These are phyloP conservation scores for Acer yangbiense DNA, from an alignment of 345 rosid species.

Conservation along the genomic window DNA sequence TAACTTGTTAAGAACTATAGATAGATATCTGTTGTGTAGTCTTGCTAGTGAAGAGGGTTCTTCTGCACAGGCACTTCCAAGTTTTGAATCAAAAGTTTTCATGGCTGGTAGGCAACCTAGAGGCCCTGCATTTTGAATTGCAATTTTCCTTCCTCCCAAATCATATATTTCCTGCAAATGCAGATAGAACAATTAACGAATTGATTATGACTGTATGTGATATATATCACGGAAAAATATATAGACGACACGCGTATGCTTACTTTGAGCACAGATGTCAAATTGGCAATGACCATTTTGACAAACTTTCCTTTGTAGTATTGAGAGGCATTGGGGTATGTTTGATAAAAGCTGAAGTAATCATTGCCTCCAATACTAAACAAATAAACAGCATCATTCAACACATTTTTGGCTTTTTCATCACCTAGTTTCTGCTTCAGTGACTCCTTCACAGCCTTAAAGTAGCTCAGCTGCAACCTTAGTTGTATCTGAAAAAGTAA, in stretches of 20 bases:
- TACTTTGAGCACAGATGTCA: slow-evolving; percentile 10
- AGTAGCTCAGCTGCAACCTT: too few relatives aligned
- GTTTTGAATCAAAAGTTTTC: slow-evolving; percentile 1
- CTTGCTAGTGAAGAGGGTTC: slow-evolving; percentile 10
- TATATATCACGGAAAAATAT: too few relatives aligned
- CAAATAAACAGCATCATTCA: slow-evolving; percentile 19
- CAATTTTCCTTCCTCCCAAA: slow-evolving; percentile 31
- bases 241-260: neutral
- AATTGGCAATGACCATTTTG: slow-evolving; percentile 26
- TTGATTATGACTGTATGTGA: too few relatives aligned
- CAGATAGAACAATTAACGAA: too few relatives aligned
- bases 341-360: slow-evolving; percentile 7
- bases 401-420: slow-evolving; percentile 13
- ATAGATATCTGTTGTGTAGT: slow-evolving; percentile 25
- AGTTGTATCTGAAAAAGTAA: too few relatives aligned
- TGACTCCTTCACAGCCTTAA: slow-evolving; percentile 10
- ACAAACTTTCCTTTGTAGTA: neutral
- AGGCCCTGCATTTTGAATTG: slow-evolving; percentile 31
- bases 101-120: slow-evolving; percentile 25
- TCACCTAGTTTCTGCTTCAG: slow-evolving; percentile 23
- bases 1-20: slow-evolving; percentile 16
- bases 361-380: slow-evolving; percentile 36
- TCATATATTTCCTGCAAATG: slow-evolving; percentile 25
- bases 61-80: slow-evolving; percentile 10
- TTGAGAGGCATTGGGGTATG: neutral